Conservation (phyloP, 2,329 filamentous ascomycete species). For the Cladosporium sp. region DNA sequence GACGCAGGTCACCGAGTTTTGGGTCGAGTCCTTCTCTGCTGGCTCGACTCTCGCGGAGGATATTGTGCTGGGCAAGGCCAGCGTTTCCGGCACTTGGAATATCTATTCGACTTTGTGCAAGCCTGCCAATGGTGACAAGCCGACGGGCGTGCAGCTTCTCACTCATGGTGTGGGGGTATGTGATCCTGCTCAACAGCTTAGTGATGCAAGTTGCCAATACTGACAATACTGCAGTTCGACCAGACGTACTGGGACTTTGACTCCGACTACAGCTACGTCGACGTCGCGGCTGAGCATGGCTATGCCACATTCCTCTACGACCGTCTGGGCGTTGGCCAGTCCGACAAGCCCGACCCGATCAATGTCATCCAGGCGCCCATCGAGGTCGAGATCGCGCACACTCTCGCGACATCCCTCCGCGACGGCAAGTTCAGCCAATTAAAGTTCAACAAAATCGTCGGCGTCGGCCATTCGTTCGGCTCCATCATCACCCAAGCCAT, state of each 20-base stretch:
- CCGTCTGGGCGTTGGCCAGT: constrained; percentile 37
- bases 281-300: constrained; percentile 35
- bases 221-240: background rate
- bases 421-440: constrained; percentile 26
- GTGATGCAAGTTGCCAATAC: background rate
- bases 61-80: constrained; percentile 14
- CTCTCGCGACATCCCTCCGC: constrained; percentile 30
- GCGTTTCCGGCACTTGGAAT: constrained; percentile 17
- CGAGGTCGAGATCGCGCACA: constrained; percentile 35
- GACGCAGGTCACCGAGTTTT: constrained; percentile 26
- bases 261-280: constrained; percentile 38
- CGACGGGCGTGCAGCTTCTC: constrained; percentile 34
- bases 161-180: constrained; percentile 36
- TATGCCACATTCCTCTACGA: constrained; percentile 42
- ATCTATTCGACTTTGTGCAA: constrained; percentile 24
- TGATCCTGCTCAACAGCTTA: constrained; percentile 15
- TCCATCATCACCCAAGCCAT: constrained; percentile 32
- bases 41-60: constrained; percentile 16
- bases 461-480: constrained; percentile 39
- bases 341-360: constrained; percentile 36
- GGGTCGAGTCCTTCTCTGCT: constrained; percentile 15
- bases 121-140: constrained; percentile 17
- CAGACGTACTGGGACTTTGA: constrained; percentile 36
- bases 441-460: constrained; percentile 34
- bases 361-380: constrained; percentile 35